phyloP scores from a whole-genome alignment of 768 basidiomycete species.

The Xerocomellus dryophilus region DNA sequence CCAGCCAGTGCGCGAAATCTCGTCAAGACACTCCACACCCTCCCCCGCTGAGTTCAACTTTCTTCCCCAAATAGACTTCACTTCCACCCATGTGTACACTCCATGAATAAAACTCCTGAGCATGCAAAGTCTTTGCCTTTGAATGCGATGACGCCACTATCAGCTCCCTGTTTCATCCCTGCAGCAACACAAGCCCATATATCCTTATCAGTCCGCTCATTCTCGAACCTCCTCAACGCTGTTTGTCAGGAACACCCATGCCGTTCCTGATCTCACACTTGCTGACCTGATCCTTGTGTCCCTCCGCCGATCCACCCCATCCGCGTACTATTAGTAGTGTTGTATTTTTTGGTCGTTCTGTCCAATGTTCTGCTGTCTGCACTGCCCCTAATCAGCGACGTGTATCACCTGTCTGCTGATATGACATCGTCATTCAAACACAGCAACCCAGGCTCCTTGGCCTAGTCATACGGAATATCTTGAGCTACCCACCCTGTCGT shows the following conservation, averaged over 20 bases:
- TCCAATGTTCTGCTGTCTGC: background rate
- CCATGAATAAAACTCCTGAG: too few relatives aligned
- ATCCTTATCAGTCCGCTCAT: conserved; percentile 8
- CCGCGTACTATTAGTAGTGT: background rate
- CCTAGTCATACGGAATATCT: too few relatives aligned
- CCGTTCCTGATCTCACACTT: conserved; percentile 22
- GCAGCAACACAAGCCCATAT: conserved; percentile 16
- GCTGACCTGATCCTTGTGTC: background rate
- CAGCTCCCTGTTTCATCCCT: conserved; percentile 7
- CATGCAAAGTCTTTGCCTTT: background rate
- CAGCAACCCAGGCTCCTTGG: too few relatives aligned
- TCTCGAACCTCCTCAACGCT: background rate
- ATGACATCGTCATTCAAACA: too few relatives aligned
- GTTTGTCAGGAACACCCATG: background rate
- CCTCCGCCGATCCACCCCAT: background rate
- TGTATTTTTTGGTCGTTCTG: background rate
- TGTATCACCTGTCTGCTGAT: background rate
- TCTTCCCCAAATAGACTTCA: too few relatives aligned
- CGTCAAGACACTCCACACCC: background rate
- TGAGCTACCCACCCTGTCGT: too few relatives aligned
- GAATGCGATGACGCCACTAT: background rate
- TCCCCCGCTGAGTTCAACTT: too few relatives aligned
- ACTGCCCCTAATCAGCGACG: too few relatives aligned
- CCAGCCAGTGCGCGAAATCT: conserved; percentile 5
- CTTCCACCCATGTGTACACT: background rate